Percentiles rank a stretch among this genome's conserved stretches.
Conservation (phyloP, 169 alveolate species). For the Cryptosporidium tyzzeri region DNA sequence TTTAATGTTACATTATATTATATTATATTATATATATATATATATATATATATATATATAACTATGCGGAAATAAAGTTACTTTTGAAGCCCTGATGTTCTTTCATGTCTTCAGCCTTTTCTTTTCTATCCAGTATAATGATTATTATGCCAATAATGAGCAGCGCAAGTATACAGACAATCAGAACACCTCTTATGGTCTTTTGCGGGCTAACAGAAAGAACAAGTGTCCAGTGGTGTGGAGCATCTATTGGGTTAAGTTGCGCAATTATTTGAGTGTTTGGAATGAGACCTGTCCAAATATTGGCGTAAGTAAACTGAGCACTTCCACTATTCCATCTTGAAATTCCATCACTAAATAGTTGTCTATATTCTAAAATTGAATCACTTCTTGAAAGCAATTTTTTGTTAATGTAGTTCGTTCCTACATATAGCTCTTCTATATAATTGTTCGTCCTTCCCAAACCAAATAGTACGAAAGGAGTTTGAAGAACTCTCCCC, state of each 20-base stretch:
- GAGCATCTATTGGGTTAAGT: constrained; percentile 35
- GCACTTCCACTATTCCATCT: neutral
- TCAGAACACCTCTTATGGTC: constrained; percentile 27
- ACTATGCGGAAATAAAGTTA: constrained; percentile 58
- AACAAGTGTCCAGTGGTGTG: constrained; percentile 53
- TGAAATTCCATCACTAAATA: constrained; percentile 13
- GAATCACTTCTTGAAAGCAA: constrained; percentile 3
- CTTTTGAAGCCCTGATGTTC: constrained; percentile 70
- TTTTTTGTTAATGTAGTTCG: constrained; percentile 2
- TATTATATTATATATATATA: no score
- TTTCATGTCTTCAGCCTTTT: constrained; percentile 67
- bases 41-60: no score
- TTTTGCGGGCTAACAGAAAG: constrained; percentile 70
- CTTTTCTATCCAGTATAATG: constrained; percentile 28
- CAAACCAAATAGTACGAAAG: constrained; percentile 82
- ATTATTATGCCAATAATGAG: constrained; percentile 50
- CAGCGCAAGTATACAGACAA: constrained; percentile 30
- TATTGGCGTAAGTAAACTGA: constrained; percentile 26
- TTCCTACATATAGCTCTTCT: constrained; percentile 87
- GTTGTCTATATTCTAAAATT: constrained; percentile 6
- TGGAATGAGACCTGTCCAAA: constrained; percentile 73
- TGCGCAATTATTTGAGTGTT: constrained; percentile 66
- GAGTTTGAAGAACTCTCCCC: constrained; percentile 78
- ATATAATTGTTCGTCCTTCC: constrained; percentile 89
- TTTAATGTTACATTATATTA: neutral